Base-by-base conservation (phyloP, 2,329 filamentous ascomycete genomes). In the Talaromyces sp. region DNA sequence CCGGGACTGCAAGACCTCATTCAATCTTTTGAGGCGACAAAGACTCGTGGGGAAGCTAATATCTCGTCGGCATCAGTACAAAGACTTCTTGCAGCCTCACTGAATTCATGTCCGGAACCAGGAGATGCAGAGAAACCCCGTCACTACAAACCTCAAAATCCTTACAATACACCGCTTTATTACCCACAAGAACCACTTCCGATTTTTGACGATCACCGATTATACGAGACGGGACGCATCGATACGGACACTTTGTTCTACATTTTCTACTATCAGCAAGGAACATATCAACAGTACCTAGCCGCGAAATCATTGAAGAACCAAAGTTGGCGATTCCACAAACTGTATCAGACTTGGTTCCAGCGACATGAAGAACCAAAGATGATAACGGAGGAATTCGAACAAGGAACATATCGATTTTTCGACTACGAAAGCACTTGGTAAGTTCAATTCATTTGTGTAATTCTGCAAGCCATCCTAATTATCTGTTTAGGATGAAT, bases 301-400 rank as follows among this genome's bases (percentile, higher is more conserved):
- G 93, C 95, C 1, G 95, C 95, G 15, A 97, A 96, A 79, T 92
- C 95, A n/a, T 82, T 99, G 61, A 99, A 99, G 81, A 91, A 94
- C 70, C 95, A 99, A 79, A 97, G 93, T 79, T 99, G 95, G 95
- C 87, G 95, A 64, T 99, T 99, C 78, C 95, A 99, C 81, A 99
- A 99, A 83, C 95, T 98, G 78, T 99, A 99, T 76, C 95, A 97
- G 79, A 99, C 95, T 1, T 99, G 95, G 95, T 99, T 99, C 75
- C 95, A 99, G 79, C 87, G 95, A 61, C 95, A 99, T 71, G 95
- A 99, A 75, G 95, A 99, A 82, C 95, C 95, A 19, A 99, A 99
- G 84, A 93, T 89, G 72, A 99, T 99, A 74, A 98, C 95, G 0
- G 95, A 99, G 79, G 95, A 99, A 80, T 98, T 92, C 75, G 95